These are phyloP conservation scores for Poa annua DNA, from an alignment of 176 grass and related monocot genomes.

Conservation along the genomic window DNA sequence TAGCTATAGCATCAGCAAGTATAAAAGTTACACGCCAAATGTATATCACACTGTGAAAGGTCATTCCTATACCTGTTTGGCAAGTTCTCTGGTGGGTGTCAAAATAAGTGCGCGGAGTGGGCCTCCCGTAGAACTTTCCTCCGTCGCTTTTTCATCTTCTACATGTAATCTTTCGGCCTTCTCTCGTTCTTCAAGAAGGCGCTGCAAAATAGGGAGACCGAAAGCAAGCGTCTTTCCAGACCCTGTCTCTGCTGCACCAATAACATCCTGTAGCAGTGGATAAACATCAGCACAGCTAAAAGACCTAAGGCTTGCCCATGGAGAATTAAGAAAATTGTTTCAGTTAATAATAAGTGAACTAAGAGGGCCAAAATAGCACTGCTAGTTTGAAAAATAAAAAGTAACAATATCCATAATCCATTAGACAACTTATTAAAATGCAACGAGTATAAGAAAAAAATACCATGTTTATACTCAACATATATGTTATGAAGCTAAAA, in stretches of 20 bases:
- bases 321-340: neutral
- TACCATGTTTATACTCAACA: neutral
- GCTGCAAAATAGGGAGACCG: constrained; percentile 83
- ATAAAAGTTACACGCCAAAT: neutral
- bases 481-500: constrained; percentile 13
- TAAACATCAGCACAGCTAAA: constrained; percentile 31
- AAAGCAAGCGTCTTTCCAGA: constrained; percentile 97
- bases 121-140: constrained; percentile 48
- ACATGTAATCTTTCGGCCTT: constrained; percentile 51
- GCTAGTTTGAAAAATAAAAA: constrained; percentile 2
- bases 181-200: constrained; percentile 85
- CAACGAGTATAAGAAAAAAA: neutral
- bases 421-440: constrained; percentile 1
- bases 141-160: constrained; percentile 36
- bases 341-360: neutral
- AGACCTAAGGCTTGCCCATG: neutral
- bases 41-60: neutral
- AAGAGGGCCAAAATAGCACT: constrained; percentile 1
- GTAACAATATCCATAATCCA: neutral
- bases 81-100: constrained; percentile 92
- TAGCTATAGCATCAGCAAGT: constrained; percentile 7
- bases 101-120: constrained; percentile 82
- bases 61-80: constrained; percentile 66
- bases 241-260: constrained; percentile 95
- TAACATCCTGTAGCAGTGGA: constrained; percentile 74